Evolutionary conservation across 2,329 filamentous ascomycete species (phyloP).

Genomic region (Ceratocystis cacaofunesta): DNA sequence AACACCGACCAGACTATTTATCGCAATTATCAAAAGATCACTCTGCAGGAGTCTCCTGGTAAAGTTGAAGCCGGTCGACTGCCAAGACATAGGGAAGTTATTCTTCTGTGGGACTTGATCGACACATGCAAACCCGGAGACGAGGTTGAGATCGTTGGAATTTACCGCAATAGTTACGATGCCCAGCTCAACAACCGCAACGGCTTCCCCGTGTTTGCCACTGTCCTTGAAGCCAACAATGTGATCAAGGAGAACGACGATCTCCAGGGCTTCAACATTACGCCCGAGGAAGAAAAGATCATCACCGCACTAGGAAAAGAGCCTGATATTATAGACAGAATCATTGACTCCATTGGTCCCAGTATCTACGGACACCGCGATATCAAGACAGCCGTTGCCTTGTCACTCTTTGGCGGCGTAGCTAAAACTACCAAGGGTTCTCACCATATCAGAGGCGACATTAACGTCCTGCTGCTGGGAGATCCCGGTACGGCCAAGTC

Average conservation of each 20-base stretch:
- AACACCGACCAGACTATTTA: constrained; percentile 98
- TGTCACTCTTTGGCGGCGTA: constrained; percentile 89
- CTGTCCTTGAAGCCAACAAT: constrained; percentile 93
- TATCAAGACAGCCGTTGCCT: constrained; percentile 89
- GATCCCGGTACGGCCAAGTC: constrained; percentile 98
- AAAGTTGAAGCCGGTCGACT: constrained; percentile 92
- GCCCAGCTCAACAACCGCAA: constrained; percentile 97
- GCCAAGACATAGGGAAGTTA: constrained; percentile 83
- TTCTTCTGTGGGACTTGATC: constrained; percentile 92
- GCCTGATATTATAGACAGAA: constrained; percentile 80
- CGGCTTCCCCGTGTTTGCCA: constrained; percentile 95
- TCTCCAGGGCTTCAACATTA: constrained; percentile 87
- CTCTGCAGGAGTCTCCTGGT: constrained; percentile 89
- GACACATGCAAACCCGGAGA: constrained; percentile 94
- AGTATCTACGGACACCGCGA: constrained; percentile 96
- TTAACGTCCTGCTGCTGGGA: constrained; percentile 90
- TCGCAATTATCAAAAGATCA: constrained; percentile 96
- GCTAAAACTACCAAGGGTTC: constrained; percentile 79
- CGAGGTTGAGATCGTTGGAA: constrained; percentile 91
- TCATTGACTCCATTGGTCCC: constrained; percentile 83
- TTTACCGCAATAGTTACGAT: constrained; percentile 97
- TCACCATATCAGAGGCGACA: constrained; percentile 87
- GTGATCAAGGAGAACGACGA: constrained; percentile 95
- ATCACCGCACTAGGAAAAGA: constrained; percentile 83
- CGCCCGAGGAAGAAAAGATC: constrained; percentile 82